Percentiles rank a stretch among this genome's conserved stretches.
These are phyloP conservation scores for Diplodia sapinea DNA, from an alignment of 2,329 filamentous ascomycete genomes.

Conservation along the genomic window DNA sequence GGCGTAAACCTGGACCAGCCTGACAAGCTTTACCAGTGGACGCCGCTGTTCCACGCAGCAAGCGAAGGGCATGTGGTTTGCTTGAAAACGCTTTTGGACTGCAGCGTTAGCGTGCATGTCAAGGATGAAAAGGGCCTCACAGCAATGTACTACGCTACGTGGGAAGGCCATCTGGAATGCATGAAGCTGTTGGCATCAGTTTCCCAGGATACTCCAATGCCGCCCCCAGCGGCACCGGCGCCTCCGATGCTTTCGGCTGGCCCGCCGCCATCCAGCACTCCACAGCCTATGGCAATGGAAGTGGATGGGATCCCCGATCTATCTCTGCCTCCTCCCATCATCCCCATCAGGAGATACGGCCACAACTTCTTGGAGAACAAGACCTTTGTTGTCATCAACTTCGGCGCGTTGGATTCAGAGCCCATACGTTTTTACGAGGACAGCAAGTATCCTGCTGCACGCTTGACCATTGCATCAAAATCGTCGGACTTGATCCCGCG, in stretches of 20 bases:
- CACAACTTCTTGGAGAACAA: conserved; percentile 99
- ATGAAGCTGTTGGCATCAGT: conserved; percentile 80
- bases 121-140: conserved; percentile 91
- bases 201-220: conserved; percentile 33
- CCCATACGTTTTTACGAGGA: conserved; percentile 96
- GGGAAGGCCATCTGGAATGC: conserved; percentile 95
- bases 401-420: conserved; percentile 74
- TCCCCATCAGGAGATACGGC: conserved; percentile 90
- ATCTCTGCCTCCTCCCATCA: conserved; percentile 92
- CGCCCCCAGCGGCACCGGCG: conserved; percentile 51
- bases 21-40: conserved; percentile 98
- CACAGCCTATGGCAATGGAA: conserved; percentile 65
- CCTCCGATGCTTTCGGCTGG: conserved; percentile 27
- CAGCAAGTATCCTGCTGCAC: conserved; percentile 92
- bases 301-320: conserved; percentile 89
- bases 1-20: conserved; percentile 89
- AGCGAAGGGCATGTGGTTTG: conserved; percentile 94
- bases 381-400: conserved; percentile 91
- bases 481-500: conserved; percentile 94
- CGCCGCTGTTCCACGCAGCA: conserved; percentile 91
- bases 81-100: conserved; percentile 78
- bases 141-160: conserved; percentile 97
- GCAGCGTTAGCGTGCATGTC: conserved; percentile 77
- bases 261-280: conserved; percentile 42
- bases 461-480: conserved; percentile 95